Evolutionary conservation across 2,329 filamentous ascomycete genomes (phyloP).

Genomic region (Microascus cirrosus): DNA sequence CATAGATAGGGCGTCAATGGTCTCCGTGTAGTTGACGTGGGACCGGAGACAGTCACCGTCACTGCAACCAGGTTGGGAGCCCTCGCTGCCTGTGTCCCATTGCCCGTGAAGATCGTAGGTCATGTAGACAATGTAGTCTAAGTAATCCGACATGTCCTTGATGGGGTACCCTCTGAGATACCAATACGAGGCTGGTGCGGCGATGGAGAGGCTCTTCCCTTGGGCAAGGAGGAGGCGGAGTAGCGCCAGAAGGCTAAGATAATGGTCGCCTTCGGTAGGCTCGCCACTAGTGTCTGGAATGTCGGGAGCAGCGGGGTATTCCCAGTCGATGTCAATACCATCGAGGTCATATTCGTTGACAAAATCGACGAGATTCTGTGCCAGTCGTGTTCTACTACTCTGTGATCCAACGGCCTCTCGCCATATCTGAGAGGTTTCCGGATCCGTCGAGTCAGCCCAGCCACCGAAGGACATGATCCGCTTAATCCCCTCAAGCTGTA

Average conservation of each 20-base stretch:
- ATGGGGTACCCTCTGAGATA: constrained; percentile 25
- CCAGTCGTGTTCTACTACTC: constrained; percentile 14
- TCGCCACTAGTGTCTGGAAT: constrained; percentile 17
- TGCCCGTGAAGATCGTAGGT: constrained; percentile 22
- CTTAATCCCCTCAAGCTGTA: constrained; percentile 14
- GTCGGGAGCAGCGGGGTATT: constrained; percentile 21
- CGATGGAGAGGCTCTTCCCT: constrained; percentile 20
- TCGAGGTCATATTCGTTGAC: constrained; percentile 15
- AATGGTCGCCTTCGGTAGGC: constrained; percentile 16
- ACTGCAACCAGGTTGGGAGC: constrained; percentile 10
- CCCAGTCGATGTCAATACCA: constrained; percentile 35
- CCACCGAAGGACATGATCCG: constrained; percentile 23
- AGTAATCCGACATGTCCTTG: constrained; percentile 13
- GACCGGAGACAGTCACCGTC: constrained; percentile 21
- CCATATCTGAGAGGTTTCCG: constrained; percentile 14
- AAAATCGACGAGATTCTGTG: constrained; percentile 19
- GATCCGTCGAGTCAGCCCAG: constrained; percentile 18
- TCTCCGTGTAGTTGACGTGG: constrained; percentile 25
- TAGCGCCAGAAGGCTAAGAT: constrained; percentile 17
- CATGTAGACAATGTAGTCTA: constrained; percentile 24
- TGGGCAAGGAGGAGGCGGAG: constrained; percentile 6
- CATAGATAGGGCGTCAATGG: constrained; percentile 17
- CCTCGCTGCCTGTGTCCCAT: constrained; percentile 10
- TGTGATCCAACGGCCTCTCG: constrained; percentile 11
- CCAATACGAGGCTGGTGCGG: constrained; percentile 25